Evolutionary conservation across 768 basidiomycete species (phyloP).

Genomic region (Suillus sp.): DNA sequence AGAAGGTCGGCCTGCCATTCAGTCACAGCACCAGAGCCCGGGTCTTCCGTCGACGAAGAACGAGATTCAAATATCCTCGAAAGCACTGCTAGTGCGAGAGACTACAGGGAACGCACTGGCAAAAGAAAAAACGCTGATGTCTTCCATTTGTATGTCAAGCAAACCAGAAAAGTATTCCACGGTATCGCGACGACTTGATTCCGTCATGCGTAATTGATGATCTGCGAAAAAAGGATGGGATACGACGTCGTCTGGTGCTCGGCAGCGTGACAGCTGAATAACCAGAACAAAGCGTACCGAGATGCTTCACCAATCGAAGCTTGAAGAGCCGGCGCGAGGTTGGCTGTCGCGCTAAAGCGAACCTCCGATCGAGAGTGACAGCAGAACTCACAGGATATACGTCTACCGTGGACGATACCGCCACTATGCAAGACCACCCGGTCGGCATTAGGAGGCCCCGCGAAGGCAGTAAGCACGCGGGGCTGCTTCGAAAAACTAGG

Average conservation of each 20-base stretch:
- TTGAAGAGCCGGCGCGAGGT: neutral
- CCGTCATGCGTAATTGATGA: conserved; percentile 34
- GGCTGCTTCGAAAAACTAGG: neutral
- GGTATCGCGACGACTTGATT: conserved; percentile 51
- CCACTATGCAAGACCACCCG: neutral
- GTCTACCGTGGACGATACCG: neutral
- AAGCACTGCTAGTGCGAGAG: neutral
- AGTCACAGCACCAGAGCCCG: conserved; percentile 29
- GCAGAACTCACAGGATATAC: neutral
- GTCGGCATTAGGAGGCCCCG: neutral
- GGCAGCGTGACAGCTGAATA: neutral
- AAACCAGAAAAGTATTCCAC: conserved; percentile 60
- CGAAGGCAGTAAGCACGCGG: neutral
- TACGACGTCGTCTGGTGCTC: neutral
- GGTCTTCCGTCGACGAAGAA: conserved; percentile 27
- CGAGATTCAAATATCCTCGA: conserved; percentile 35
- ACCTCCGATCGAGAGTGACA: neutral
- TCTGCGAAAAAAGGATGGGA: neutral
- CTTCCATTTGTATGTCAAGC: conserved; percentile 55
- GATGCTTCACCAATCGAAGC: no score
- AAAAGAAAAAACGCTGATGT: conserved; percentile 47
- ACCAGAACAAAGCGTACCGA: neutral
- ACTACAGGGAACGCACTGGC: neutral
- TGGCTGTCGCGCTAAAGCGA: neutral
- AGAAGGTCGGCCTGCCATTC: conserved; percentile 36